These are phyloP conservation scores for Amanita rubescens DNA, from an alignment of 768 basidiomycete genomes.

Conservation along the genomic window DNA sequence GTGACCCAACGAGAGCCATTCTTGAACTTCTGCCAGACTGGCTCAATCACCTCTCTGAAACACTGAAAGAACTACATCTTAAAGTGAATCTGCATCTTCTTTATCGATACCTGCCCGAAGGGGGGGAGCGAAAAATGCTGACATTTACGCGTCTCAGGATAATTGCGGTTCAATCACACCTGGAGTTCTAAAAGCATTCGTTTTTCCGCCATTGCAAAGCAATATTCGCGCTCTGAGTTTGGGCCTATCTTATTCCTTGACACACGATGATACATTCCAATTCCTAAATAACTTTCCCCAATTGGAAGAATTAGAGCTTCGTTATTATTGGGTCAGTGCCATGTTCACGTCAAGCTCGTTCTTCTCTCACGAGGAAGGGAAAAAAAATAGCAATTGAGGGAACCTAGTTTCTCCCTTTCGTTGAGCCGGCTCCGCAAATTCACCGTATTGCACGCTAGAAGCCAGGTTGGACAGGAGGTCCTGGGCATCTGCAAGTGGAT, in stretches of 20 bases:
- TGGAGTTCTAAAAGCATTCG: conserved; percentile 41
- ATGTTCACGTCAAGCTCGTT: background rate
- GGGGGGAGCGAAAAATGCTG: background rate
- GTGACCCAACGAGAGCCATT: conserved; percentile 32
- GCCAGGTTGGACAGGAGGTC: conserved; percentile 17
- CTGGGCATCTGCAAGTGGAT: conserved; percentile 34
- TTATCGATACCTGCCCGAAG: background rate
- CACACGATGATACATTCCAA: conserved; percentile 42
- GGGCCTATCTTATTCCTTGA: conserved; percentile 54
- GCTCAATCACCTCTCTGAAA: conserved; percentile 28
- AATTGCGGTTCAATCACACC: conserved; percentile 62
- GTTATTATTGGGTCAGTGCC: conserved; percentile 43
- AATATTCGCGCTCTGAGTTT: conserved; percentile 33
- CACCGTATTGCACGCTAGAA: conserved; percentile 16
- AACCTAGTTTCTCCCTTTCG: conserved; percentile 15
- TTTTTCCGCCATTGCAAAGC: conserved; percentile 26
- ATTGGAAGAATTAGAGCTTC: conserved; percentile 33
- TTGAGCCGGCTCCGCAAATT: conserved; percentile 19
- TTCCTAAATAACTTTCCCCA: conserved; percentile 35
- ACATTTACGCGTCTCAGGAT: conserved; percentile 23
- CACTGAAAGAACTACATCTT: conserved; percentile 33
- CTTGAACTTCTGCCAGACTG: conserved; percentile 38
- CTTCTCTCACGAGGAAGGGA: background rate
- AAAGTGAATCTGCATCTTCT: conserved; percentile 21
- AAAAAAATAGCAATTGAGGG: conserved; percentile 40